Base-by-base conservation (phyloP, 345 rosid species). In the Physaria fendleri region DNA sequence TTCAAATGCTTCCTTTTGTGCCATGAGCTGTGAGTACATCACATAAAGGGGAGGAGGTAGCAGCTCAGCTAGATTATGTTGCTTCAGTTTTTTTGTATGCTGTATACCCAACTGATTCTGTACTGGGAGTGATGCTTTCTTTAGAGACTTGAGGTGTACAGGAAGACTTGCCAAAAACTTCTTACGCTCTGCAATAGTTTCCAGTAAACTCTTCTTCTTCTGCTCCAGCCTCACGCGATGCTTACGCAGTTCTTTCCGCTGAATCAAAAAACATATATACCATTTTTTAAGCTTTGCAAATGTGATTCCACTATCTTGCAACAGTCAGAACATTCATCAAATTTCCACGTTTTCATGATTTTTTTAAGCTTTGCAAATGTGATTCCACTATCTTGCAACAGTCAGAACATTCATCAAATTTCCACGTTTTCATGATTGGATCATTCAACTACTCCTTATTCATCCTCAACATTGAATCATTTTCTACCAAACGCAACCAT, bases 1-100 rank as follows among this genome's bases (percentile, higher is more conserved):
- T 52, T 80, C 82, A 66, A 93, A 93, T 23, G 96, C 97, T 71
- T 87, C 97, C 74, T 89, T 89, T 68, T 83, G 96, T 10, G 96
- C 96, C 52, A 76, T 15, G 14, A 93, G 73, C 80, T 93, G 97
- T 2, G 99, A 83, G 67, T 83, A 93, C 22, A 93, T 73, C 52
- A 89, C 85, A 57, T 89, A 83, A 28, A 93, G 91, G 1, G 97
- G 87, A 50, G 97, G 97, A 28, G 99, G 92, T 71, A 93, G 96
- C 70, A 93, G 65, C 82, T 87, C 95, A 40, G 99, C 92, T 3
- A 79, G 64, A 64, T 73, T 78, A 54, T 81, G 86, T 78, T 93
- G 97, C 82, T 93, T 89, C 62, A 89, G 54, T 67, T 85, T 93
- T 85, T 83, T 89, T 0, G 90, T 74, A 46, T 89, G 96, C 49